Evolutionary conservation across 2,329 filamentous ascomycete genomes (phyloP), one percentile per base, ranked within the genome.

Genomic region (Chaetomium strumarium): DNA sequence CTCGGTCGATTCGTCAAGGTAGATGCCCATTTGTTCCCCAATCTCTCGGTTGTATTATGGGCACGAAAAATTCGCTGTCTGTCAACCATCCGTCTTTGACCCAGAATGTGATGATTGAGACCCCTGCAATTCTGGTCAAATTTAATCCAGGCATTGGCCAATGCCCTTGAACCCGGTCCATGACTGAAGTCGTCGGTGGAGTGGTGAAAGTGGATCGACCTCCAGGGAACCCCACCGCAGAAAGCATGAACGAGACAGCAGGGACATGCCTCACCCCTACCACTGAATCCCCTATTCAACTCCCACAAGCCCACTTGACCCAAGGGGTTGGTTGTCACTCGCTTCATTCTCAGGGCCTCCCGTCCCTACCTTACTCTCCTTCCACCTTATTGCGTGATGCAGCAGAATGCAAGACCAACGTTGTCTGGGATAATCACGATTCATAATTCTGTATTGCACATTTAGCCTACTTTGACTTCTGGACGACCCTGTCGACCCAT

Each of bases 141-240:
- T 46, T 24, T 44, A 31, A 55, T 48, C n/a, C n/a, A n/a, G n/a
- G n/a, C n/a, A n/a, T n/a, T 51, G 56, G 55, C 46, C 24, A 24
- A 24, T 46, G 48, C 20, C 53, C 19, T 10, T 42, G 11, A 29
- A 43, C 43, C 45, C 48, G 16, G 49, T 50, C 56, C 57, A 49
- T 50, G 10, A 39, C 29, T 19, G 1, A 17, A 11, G 45, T 56
- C 40, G 51, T 36, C n/a, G n/a, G n/a, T n/a, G n/a, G n/a, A n/a
- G n/a, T n/a, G n/a, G n/a, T n/a, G n/a, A 40, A 40, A 33, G 40
- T 38, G 29, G 41, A 49, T 24, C 19, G 39, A 36, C 39, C 55
- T 51, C n/a, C n/a, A 54, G 55, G 34, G 34, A 54, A 56, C 52
- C 50, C 59, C 60, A 62, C 60, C 50, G 44, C 47, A 55, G 43